Conservation (phyloP, 805 yeast genomes). For the Lachancea lanzarotensis region DNA sequence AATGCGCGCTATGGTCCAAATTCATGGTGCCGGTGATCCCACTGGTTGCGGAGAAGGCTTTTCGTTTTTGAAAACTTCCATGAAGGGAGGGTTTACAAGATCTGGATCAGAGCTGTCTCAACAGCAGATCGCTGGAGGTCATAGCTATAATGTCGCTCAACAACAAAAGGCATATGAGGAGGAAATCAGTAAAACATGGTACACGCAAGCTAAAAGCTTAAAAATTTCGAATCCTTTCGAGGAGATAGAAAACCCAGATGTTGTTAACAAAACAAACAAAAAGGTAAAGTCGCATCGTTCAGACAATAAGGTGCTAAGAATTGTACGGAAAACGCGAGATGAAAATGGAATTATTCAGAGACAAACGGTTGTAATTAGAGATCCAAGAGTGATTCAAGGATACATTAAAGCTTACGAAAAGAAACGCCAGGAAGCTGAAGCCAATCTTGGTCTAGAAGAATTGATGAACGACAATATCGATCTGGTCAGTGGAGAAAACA, state of each 20-base stretch:
- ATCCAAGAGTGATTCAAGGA: slow-evolving; percentile 81
- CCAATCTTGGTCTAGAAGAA: slow-evolving; percentile 56
- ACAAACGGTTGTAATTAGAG: slow-evolving; percentile 67
- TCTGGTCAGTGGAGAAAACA: slow-evolving; percentile 62
- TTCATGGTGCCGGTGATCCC: slow-evolving; percentile 93
- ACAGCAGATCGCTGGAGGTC: slow-evolving; percentile 47
- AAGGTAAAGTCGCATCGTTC: slow-evolving; percentile 23
- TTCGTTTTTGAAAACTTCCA: slow-evolving; percentile 82
- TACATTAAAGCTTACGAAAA: slow-evolving; percentile 67
- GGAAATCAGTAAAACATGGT: slow-evolving; percentile 86
- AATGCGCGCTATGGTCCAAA: slow-evolving; percentile 93
- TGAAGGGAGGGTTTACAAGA: slow-evolving; percentile 81
- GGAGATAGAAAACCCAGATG: slow-evolving; percentile 33
- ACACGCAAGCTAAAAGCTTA: slow-evolving; percentile 64
- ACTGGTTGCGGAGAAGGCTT: slow-evolving; percentile 86
- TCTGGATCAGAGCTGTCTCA: slow-evolving; percentile 24
- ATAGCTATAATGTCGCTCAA: slow-evolving; percentile 69
- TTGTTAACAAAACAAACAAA: slow-evolving; percentile 31
- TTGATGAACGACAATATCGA: slow-evolving; percentile 27
- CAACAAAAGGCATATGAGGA: slow-evolving; percentile 91
- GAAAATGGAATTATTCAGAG: slow-evolving; percentile 82
- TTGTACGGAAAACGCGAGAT: slow-evolving; percentile 75
- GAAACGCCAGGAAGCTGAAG: slow-evolving; percentile 51
- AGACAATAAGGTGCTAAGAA: slow-evolving; percentile 44
- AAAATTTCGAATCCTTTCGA: slow-evolving; percentile 36